Conservation (phyloP, 352 stramenopile species). For the Pilasporangium apinafurcum region DNA sequence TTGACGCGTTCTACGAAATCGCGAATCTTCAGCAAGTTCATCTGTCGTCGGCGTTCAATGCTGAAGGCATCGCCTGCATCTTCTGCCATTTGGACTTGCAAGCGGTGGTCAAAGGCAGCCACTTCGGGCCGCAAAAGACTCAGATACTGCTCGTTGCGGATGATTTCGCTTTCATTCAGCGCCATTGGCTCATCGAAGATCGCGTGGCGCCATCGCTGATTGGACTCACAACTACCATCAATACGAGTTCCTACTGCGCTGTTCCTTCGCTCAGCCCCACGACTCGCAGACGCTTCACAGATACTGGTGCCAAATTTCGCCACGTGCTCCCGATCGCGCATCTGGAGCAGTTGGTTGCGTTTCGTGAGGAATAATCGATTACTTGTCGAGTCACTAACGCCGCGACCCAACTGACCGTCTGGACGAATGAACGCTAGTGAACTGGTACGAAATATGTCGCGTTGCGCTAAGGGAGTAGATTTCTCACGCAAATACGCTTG, state of each 20-base stretch:
- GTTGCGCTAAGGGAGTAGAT: conserved; percentile 18
- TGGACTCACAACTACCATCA: no score
- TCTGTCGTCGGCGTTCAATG: conserved; percentile 36
- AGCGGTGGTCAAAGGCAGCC: conserved; percentile 37
- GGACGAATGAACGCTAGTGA: conserved; percentile 6
- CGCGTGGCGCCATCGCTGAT: conserved; percentile 8
- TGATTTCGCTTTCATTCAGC: conserved; percentile 49
- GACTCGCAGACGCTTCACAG: conserved; percentile 13
- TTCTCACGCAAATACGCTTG: conserved; percentile 30
- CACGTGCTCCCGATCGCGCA: conserved; percentile 44
- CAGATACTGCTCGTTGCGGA: conserved; percentile 48
- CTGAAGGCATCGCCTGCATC: conserved; percentile 18
- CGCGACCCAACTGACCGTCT: neutral
- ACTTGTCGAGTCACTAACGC: no score
- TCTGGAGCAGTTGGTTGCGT: conserved; percentile 50
- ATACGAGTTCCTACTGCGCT: no score
- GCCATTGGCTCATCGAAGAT: conserved; percentile 68
- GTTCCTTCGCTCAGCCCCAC: conserved; percentile 7
- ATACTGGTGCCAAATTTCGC: conserved; percentile 40
- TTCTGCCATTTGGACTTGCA: conserved; percentile 37
- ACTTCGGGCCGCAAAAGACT: conserved; percentile 58
- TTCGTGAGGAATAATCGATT: conserved; percentile 46
- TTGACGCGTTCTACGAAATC: conserved; percentile 61
- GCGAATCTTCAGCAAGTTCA: conserved; percentile 42
- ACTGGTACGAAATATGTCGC: conserved; percentile 40